Percentiles rank a stretch among this genome's conserved stretches.
These are phyloP conservation scores for Cyclostephanos tholiformis DNA, from an alignment of 108 stramenopile genomes.

Conservation along the genomic window DNA sequence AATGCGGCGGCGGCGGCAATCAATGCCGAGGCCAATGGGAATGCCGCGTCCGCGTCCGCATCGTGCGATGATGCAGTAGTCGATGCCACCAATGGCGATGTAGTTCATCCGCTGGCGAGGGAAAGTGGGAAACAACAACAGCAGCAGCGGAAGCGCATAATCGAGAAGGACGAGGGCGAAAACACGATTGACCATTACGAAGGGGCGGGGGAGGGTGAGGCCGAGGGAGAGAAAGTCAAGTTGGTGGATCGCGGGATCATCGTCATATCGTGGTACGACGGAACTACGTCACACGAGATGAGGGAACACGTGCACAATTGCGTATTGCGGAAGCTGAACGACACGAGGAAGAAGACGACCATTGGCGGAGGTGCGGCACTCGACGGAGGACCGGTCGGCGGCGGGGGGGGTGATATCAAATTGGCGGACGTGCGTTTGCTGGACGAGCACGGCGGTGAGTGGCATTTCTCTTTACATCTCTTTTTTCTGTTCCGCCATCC, in stretches of 20 bases:
- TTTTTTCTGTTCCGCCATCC: too few relatives aligned
- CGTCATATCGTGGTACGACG: conserved; percentile 83
- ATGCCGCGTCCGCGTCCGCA: too few relatives aligned
- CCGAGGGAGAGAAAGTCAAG: background rate
- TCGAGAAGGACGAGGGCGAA: too few relatives aligned
- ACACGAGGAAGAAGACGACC: conserved; percentile 27
- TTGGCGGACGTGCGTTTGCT: conserved; percentile 68
- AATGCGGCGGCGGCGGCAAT: background rate
- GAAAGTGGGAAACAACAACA: background rate
- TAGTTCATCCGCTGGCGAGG: background rate
- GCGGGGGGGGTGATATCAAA: conserved; percentile 33
- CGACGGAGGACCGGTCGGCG: too few relatives aligned
- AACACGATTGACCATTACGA: too few relatives aligned
- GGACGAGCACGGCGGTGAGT: conserved; percentile 82
- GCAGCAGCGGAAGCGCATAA: background rate
- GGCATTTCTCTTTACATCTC: background rate
- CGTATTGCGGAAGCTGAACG: conserved; percentile 44
- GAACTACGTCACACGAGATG: conserved; percentile 71
- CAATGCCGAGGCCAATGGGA: conserved; percentile 18
- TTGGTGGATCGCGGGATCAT: conserved; percentile 61
- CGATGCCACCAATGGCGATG: conserved; percentile 2
- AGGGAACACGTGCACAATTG: conserved; percentile 74
- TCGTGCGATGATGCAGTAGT: background rate
- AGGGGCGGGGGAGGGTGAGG: too few relatives aligned
- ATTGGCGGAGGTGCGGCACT: too few relatives aligned